These are phyloP conservation scores for Carex kokanica DNA, from an alignment of 176 grass and related monocot species.

Conservation along the genomic window DNA sequence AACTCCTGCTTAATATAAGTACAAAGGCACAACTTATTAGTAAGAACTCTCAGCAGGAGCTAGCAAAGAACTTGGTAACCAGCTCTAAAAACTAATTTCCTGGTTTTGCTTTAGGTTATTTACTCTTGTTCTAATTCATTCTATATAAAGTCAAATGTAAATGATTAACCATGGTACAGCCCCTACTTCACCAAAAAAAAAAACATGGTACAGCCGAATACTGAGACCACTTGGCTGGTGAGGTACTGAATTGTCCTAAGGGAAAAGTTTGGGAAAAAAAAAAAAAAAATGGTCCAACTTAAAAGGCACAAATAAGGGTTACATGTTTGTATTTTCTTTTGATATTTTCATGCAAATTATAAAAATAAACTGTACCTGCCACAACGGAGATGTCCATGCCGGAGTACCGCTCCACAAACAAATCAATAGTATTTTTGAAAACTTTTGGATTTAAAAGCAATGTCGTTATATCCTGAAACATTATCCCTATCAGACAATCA, in stretches of 20 bases:
- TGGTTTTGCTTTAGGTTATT: neutral
- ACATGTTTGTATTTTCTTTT: no score
- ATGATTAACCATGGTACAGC: neutral
- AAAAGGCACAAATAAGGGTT: neutral
- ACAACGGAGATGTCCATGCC: slow-evolving; percentile 46
- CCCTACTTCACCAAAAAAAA: no score
- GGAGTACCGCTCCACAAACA: slow-evolving; percentile 53
- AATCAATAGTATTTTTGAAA: slow-evolving; percentile 53
- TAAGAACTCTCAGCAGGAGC: neutral
- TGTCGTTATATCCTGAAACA: slow-evolving; percentile 70
- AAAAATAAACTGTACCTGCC: slow-evolving; percentile 35
- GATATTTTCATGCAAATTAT: neutral
- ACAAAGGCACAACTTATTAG: neutral
- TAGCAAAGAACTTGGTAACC: neutral
- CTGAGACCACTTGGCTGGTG: neutral
- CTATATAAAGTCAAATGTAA: neutral
- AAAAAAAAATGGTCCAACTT: neutral
- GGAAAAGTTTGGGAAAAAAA: neutral
- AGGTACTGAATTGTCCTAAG: neutral
- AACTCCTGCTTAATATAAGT: slow-evolving; percentile 37
- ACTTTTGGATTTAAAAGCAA: slow-evolving; percentile 44
- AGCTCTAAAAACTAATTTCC: neutral
- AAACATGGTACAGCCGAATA: neutral
- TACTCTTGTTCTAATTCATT: neutral
- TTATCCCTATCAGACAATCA: slow-evolving; percentile 42